Evolutionary conservation across 192 early-diverging fungal genomes (phyloP), one percentile per base, ranked within the genome.

Genomic region (Dispira simplex): DNA sequence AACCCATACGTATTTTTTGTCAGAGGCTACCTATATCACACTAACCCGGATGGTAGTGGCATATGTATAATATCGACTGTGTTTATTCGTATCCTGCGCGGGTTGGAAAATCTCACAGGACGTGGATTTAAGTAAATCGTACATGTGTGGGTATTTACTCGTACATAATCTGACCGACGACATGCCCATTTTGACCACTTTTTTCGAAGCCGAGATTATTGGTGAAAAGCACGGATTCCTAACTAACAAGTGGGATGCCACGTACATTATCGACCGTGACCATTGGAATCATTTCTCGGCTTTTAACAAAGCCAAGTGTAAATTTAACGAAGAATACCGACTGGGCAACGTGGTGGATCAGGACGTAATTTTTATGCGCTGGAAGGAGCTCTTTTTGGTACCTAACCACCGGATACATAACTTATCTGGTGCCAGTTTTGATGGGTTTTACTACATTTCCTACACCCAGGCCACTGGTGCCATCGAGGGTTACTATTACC

Each of bases 361-460:
- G 0, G 83, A 90, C 76, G 75, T 79, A 46, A 72, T 90, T 10
- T 90, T 86, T 67, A 90, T 90, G 88, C 77, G 88, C 39, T 90
- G 88, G 88, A 90, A 90, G 83, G 88, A 90, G 70, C 85, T 85
- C 66, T 90, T 89, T 74, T 72, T 90, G 52, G 83, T 90, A 9
- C 88, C 88, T 44, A 84, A 90, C 75, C 84, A 89, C 78, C 72
- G 73, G 62, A 81, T 89, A 63, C 83, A 75, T 66, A 65, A 72
- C 44, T 83, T 90, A 49, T 73, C 70, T 53, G 88, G 88, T 46
- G 88, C 88, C n/a, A 85, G 83, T 52, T 90, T 84, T 76, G 86
- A 85, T 27, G 88, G 88, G 28, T 90, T 90, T 67, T 90, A 90
- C 70, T 90, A 88, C 64, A 81, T 75, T 73, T 75, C 80, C 77